phyloP scores from a whole-genome alignment of 1,139 yeast genomes.

The Debaryomyces sp. region DNA sequence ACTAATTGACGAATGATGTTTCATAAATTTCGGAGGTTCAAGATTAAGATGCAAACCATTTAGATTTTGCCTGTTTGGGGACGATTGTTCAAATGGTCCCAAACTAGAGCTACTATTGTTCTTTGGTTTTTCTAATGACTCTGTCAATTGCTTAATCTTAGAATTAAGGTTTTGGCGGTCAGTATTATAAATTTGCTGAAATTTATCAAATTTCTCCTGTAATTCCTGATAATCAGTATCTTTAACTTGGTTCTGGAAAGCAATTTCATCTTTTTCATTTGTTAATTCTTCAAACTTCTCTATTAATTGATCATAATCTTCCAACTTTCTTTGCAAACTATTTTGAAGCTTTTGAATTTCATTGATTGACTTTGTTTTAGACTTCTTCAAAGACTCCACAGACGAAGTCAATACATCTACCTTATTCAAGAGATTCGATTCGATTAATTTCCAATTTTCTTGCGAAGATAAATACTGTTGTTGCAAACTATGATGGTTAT shows the following conservation, averaged over 20 bases:
- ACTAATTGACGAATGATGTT: slow-evolving; percentile 8
- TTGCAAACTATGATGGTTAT: slow-evolving; percentile 56
- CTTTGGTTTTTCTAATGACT: slow-evolving; percentile 21
- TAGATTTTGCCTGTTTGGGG: background rate
- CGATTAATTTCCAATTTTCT: slow-evolving; percentile 68
- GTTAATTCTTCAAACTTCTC: slow-evolving; percentile 15
- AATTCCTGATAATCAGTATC: slow-evolving; percentile 28
- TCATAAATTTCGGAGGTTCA: slow-evolving; percentile 6
- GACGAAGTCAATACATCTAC: slow-evolving; percentile 47
- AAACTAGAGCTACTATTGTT: background rate
- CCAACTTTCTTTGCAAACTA: slow-evolving; percentile 23
- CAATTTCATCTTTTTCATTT: slow-evolving; percentile 22
- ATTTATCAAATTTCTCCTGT: slow-evolving; percentile 33
- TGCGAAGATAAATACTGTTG: slow-evolving; percentile 67
- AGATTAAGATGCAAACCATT: slow-evolving; percentile 4
- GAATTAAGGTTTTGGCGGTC: slow-evolving; percentile 32
- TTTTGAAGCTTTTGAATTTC: slow-evolving; percentile 32
- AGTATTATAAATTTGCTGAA: slow-evolving; percentile 31
- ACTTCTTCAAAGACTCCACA: slow-evolving; percentile 36
- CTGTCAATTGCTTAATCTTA: slow-evolving; percentile 30
- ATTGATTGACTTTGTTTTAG: slow-evolving; percentile 30
- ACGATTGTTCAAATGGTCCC: background rate
- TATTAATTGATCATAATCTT: slow-evolving; percentile 24
- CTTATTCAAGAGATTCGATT: slow-evolving; percentile 51
- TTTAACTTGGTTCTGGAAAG: slow-evolving; percentile 25